A percentile compares a stretch with the other conserved stretches of the same genome.
These are phyloP conservation scores for Pseudomonodictys pantanalensis DNA, from an alignment of 495 filamentous ascomycete genomes.

Conservation along the genomic window DNA sequence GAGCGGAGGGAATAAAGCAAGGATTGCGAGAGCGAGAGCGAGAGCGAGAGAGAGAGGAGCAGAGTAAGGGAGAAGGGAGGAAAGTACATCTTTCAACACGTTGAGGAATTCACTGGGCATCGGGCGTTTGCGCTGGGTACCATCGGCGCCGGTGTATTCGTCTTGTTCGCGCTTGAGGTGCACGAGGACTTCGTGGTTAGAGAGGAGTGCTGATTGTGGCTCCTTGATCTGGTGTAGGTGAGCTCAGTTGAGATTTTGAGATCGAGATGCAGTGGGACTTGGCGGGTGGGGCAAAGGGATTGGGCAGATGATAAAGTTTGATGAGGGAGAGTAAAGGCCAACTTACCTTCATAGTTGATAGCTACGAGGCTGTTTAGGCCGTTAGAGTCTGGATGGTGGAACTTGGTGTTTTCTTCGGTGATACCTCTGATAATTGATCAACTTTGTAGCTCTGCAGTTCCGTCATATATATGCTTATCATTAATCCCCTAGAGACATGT, in stretches of 20 bases:
- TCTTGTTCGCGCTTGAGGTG: constrained; percentile 21
- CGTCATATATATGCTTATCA: no score
- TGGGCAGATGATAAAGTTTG: background rate
- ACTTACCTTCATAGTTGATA: background rate
- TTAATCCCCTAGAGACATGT: no score
- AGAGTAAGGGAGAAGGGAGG: background rate
- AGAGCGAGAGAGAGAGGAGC: background rate
- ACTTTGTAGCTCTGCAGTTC: no score
- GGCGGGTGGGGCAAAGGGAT: background rate
- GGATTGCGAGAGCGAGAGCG: background rate
- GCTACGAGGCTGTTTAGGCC: background rate
- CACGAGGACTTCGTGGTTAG: constrained; percentile 32
- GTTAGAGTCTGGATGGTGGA: no score
- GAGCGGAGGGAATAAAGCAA: background rate
- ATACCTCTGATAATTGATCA: no score
- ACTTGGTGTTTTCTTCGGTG: background rate
- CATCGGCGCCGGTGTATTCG: constrained; percentile 24
- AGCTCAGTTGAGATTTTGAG: background rate
- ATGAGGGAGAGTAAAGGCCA: no score
- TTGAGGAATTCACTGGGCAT: constrained; percentile 10
- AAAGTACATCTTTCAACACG: constrained; percentile 19
- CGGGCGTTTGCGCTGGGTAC: constrained; percentile 1
- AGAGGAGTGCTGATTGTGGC: constrained; percentile 26
- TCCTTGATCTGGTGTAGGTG: constrained; percentile 24
- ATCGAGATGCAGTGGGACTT: background rate